phyloP scores from a whole-genome alignment of 768 basidiomycete genomes.

The Leccinum ochraceum region DNA sequence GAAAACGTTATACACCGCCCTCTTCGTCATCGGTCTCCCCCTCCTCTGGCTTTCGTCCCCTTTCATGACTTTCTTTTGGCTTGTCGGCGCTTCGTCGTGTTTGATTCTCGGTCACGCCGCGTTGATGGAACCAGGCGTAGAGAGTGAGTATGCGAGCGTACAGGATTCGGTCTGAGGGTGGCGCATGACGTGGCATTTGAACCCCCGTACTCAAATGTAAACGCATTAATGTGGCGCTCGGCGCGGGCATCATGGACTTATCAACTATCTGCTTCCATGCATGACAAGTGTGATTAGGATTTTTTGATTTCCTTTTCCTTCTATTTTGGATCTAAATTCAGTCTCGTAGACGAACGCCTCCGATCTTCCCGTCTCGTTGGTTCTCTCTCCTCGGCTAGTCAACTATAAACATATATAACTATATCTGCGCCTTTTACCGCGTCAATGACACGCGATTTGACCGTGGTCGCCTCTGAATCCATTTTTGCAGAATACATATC shows the following conservation, averaged over 20 bases:
- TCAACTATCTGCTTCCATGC: not conserved
- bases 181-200: not conserved
- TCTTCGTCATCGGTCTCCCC: conserved; percentile 92
- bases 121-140: conserved; percentile 91
- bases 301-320: not conserved
- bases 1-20: conserved; percentile 81
- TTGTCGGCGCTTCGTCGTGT: conserved; percentile 84
- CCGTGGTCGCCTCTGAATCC: not conserved
- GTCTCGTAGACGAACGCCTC: not conserved
- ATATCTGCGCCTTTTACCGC: not conserved
- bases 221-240: not conserved
- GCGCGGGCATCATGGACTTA: not conserved
- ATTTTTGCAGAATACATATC: not conserved
- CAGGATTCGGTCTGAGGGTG: conserved; percentile 53
- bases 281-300: not conserved
- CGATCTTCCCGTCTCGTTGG: not conserved
- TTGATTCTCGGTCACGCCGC: conserved; percentile 86
- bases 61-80: conserved; percentile 88
- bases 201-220: not conserved
- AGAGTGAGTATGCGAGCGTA: conserved; percentile 88
- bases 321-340: not conserved
- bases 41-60: conserved; percentile 80
- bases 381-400: not conserved
- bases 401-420: not conserved
- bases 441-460: not conserved